Base-by-base conservation (phyloP, 164 flowering plant genomes). In the Annona squamosa region DNA sequence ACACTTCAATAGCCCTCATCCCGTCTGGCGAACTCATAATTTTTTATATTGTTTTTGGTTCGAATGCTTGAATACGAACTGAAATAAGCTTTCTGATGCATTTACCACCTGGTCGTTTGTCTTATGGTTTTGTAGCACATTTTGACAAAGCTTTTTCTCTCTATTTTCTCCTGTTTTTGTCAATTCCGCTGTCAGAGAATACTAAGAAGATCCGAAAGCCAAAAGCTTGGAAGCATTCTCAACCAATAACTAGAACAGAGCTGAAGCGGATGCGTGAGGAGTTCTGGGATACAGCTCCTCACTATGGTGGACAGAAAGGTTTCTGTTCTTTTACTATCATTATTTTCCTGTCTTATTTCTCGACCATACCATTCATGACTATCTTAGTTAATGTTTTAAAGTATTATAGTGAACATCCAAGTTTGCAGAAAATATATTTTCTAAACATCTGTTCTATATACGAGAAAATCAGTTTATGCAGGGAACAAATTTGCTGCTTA, bases 211-310 rank as follows among this genome's bases (percentile, higher is more conserved):
- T 94, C 19, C 81, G 92, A 48, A 91, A 94, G 80, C 98, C 97
- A 69, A 94, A 88, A 73, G 83, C 94, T 45, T 94, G 98, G 98
- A 90, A 87, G 82, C 91, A 90, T 79, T 71, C 96, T 73, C 86
- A 86, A 77, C 89, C 92, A 41, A 82, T 94, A 70, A 91, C 98
- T 69, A 86, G 81, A 79, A 71, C 88, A 67, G 92, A 94, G 75
- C 93, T 94, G 3, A 74, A 79, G 70, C 92, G 87, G 82, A 78
- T 94, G 85, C 89, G 96, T 45, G 97, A 92, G 62, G 98, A 94
- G 77, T 94, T 94, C 78, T 94, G 98, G 98, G 98, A 94, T 77
- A 91, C 98, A 71, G 98, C 98, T 78, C 97, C 98, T 76, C 84
- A 81, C 69, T 90, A 92, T 83, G 95, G 97, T 74, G 97, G 97